Evolutionary conservation across 805 yeast species (phyloP), one percentile per base, ranked within the genome.

Genomic region (Priceomyces medius): DNA sequence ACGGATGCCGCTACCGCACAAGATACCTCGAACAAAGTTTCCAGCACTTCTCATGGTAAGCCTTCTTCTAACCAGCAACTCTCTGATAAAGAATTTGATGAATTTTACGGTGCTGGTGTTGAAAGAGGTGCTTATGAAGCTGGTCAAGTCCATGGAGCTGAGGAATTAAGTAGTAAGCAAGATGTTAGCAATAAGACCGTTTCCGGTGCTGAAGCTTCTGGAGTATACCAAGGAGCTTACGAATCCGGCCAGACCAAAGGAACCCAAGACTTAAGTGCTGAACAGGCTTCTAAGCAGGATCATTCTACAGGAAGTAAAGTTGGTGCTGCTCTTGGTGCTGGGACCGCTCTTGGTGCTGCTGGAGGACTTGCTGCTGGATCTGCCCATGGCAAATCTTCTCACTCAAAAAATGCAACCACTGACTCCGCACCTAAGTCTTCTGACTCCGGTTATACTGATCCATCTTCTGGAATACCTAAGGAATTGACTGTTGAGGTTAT

Each of bases 401-500:
- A 17, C 12, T 28, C 31, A 24, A 47, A 31, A 38, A 39, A 39
- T 13, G 49, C 43, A 13, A 42, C 43, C 20, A 48, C 43, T 31
- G 31, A 17, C 20, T 21, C 44, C 13, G 41, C 41, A 16, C 45
- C 40, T 26, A 27, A n/a, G 17, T 23, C 42, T 9, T 31, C 18
- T 10, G 39, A 23, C 27, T 19, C 39, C 19, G 44, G 28, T 24
- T 3, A 14, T 14, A 38, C 38, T 14, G 14, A 13, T 12, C 14
- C 14, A 13, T 14, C 20, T 7, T 18, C 37, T 34, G 9, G 14
- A 3, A n/a, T 7, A 17, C 35, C 27, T 23, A 26, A 20, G 14
- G 36, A 40, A 17, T 29, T 40, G 5, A 40, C 43, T 17, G 66
- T 65, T 17, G 71, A 65, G 44, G 70, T 65, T 12, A 53, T 65